Base-by-base conservation (phyloP, 148 eudicot species). In the Drosera capensis region DNA sequence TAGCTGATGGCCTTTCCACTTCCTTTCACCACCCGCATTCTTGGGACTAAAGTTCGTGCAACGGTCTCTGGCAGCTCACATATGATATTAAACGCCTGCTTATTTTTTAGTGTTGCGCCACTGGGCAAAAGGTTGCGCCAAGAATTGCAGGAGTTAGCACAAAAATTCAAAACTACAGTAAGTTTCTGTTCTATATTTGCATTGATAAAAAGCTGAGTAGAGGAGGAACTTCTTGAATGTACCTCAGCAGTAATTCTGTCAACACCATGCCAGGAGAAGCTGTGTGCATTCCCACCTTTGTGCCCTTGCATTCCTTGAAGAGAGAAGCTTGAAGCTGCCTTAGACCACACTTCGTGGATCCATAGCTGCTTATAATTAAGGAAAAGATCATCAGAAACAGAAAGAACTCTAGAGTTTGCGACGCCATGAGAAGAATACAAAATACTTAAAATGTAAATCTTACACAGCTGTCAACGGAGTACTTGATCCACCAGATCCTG, bases 221-320 rank as follows among this genome's bases (percentile, higher is more conserved):
- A n/a, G n/a, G n/a, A n/a, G n/a, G n/a, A n/a, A n/a, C n/a, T n/a
- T n/a, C n/a, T n/a, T 20, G 12, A 20, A 40, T 42, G 12, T 75
- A 90, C 99, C 99, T 85, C 56, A 90, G 60, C 16, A 90, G 64
- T 67, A 90, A 71, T 34, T 90, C 99, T 0, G 99, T 90, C 43
- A 90, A 65, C 30, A 90, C 99, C 99, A 90, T 90, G 66, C 99
- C 99, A 8, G 99, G 99, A 25, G 99, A 90, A 30, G 99, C 99
- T 8, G 95, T 85, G 60, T 90, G 99, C 38, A 90, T 80, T 44
- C 99, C 95, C 15, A 81, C 77, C 48, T 72, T 84, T 9, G 76
- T 71, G 56, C 64, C 69, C 59, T 50, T 75, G 51, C 74, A 57
- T 52, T 90, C 99, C 63, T 78, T 90, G 38, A 90, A 66, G 38